Evolutionary conservation across 805 yeast species (phyloP), one percentile per base, ranked within the genome.

Genomic region (Sugiyamaella qingdaonensis): DNA sequence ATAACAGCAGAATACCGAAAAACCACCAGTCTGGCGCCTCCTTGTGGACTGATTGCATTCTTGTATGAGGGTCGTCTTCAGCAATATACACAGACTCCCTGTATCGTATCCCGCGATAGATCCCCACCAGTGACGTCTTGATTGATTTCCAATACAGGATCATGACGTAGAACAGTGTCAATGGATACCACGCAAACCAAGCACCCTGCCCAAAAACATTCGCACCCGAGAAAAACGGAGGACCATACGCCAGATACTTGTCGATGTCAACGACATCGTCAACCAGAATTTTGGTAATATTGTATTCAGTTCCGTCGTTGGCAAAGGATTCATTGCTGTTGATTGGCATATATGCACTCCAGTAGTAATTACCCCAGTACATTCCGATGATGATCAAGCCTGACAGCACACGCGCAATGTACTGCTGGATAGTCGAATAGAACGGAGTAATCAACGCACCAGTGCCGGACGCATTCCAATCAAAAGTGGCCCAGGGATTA

Each of bases 21-120:
- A 78, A 85, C 87, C 89, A 83, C 83, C 84, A 81, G 58, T 82
- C 86, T 1, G 92, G 94, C 16, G 83, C 88, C 57, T 85, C 88
- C 21, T 76, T 76, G 65, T 84, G 84, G 5, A 48, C 45, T 3
- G 59, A 24, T 49, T 60, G 57, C 57, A 57, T 46, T 39, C 55
- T 46, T 10, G 56, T 52, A 46, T 52, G 54, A 16, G 51, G 54
- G 46, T 60, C 64, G 18, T 52, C 34, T 43, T 59, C 49, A 33
- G 48, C 42, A 19, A 37, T 34, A 36, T 39, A 49, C 49, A 27
- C 43, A 11, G 52, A 43, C 31, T 46, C 49, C 29, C 49, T 39
- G n/a, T 42, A 45, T 8, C 37, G 34, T 11, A 53, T 8, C 1
- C 60, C 61, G n/a, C 35, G 27, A 36, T 51, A 56, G 10, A 55